Evolutionary conservation across 106 monocot species (phyloP), one percentile per base, ranked within the genome.

Genomic region (Acorus gramineus): DNA sequence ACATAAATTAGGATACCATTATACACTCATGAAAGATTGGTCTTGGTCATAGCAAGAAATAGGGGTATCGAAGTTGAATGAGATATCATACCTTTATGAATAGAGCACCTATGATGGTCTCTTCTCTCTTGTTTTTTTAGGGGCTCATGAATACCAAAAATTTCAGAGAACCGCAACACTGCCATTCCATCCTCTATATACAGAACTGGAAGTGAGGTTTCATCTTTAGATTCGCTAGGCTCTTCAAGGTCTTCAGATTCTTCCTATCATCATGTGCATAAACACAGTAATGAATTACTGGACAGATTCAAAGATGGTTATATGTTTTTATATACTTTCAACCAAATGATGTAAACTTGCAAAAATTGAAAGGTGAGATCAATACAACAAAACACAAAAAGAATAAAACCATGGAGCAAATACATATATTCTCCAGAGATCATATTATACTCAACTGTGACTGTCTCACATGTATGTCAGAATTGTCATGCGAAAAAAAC

Each of bases 71-170:
- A 44, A 59, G 50, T 47, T 76, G 43, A 42, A 79, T 44, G 50
- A 9, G 14, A 66, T 44, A 6, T 65, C 53, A 72, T 63, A 90
- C 85, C 87, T 81, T 76, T 80, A 78, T 49, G 65, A 64, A 44
- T 55, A 14, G 57, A 71, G 28, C 59, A 69, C 60, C 79, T 82
- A 28, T 67, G 76, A 48, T 67, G 66, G 52, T 72, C 77, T 61
- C 63, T 89, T 53, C 57, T 84, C 55, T 76, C 72, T 69, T 62
- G 53, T 58, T 75, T 85, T 64, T 65, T 98, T 66, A 75, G 11
- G 58, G 91, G 87, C 68, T 85, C 96, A 55, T 85, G 87, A 4
- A 81, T 64, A 63, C 96, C 96, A 83, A 98, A 98, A 59, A 98
- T 98, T 76, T 98, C 91, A 14, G 96, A 98, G 70, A 98, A 98